Base-by-base conservation (phyloP, 2,329 filamentous ascomycete species). In the Metarhizium album region DNA sequence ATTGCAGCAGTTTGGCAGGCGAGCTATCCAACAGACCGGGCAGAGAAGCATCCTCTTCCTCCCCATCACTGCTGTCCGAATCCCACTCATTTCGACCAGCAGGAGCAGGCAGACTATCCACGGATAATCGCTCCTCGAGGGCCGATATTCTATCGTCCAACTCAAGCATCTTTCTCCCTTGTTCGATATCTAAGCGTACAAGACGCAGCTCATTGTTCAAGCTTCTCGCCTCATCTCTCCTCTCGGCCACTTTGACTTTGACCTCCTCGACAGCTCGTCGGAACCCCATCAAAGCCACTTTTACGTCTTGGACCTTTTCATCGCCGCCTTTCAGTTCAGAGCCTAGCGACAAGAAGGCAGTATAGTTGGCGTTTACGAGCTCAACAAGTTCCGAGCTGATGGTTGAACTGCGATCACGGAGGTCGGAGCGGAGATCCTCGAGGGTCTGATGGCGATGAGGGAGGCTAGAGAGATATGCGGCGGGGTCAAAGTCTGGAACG, bases 281-380 rank as follows among this genome's bases (percentile, higher is more conserved):
- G 61, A 98, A 96, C 0, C 89, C 89, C 53, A 97, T 67, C 50
- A 98, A 69, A 0, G 90, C 89, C 0, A 98, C 86, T 42, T 88
- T 79, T 31, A 97, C 85, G 62, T 94, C 89, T 64, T 95, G 90
- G 1, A 96, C 84, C 64, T 84, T 87, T 60, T 96, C 91, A 62
- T 95, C 90, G 7, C 94, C 94, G 2, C 90, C 90, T 49, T 82
- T 80, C 42, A 98, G 71, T 59, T 89, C 87, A 45, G 79, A 82
- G 0, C 93, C 94, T 0, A 98, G 71, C 0, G 83, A 84, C 4
- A 98, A 69, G 60, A 98, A 98, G 52, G 91, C 86, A 46, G 89
- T 85, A 65, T 98, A 97, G 68, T 98, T 95, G 48, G 85, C 80
- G 64, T 98, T 98, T 57, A 98, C 93, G 7, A 98, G 80, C 69